A percentile compares a stretch with the other conserved stretches of the same genome.
Conservation (phyloP, 2,329 filamentous ascomycete genomes). For the Cercospora sesami region DNA sequence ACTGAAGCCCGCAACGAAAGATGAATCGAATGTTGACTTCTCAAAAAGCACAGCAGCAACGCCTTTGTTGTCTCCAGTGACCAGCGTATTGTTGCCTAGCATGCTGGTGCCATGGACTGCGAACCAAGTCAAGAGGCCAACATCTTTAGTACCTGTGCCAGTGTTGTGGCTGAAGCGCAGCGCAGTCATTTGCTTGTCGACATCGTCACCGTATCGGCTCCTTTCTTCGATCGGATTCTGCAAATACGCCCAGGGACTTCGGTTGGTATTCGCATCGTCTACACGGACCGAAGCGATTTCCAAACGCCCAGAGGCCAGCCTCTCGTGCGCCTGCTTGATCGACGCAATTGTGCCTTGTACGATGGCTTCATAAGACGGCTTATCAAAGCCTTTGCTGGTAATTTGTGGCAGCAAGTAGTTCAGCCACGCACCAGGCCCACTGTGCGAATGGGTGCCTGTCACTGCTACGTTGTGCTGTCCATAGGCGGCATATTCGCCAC, state of each 20-base stretch:
- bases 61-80: slow-evolving; percentile 95
- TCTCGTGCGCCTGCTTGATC: slow-evolving; percentile 76
- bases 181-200: slow-evolving; percentile 77
- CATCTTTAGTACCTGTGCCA: slow-evolving; percentile 70
- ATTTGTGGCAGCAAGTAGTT: slow-evolving; percentile 94
- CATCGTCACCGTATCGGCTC: slow-evolving; percentile 62
- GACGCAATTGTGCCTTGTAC: slow-evolving; percentile 82
- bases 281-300: slow-evolving; percentile 70
- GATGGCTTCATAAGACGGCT: slow-evolving; percentile 84
- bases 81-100: slow-evolving; percentile 85
- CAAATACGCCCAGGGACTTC: slow-evolving; percentile 83
- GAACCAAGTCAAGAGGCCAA: slow-evolving; percentile 86
- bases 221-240: slow-evolving; percentile 79
- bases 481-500: slow-evolving; percentile 72
- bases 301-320: slow-evolving; percentile 67
- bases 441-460: slow-evolving; percentile 90
- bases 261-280: slow-evolving; percentile 78
- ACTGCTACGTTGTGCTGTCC: slow-evolving; percentile 79
- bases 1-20: slow-evolving; percentile 87
- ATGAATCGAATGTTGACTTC: slow-evolving; percentile 57
- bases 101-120: slow-evolving; percentile 89
- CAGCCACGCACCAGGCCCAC: slow-evolving; percentile 87
- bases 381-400: slow-evolving; percentile 80
- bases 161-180: slow-evolving; percentile 68
- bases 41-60: slow-evolving; percentile 86